A percentile compares a stretch with the other conserved stretches of the same genome.
phyloP scores from a whole-genome alignment of 1,284 basidiomycete species.

The Cryptococcus sp. region DNA sequence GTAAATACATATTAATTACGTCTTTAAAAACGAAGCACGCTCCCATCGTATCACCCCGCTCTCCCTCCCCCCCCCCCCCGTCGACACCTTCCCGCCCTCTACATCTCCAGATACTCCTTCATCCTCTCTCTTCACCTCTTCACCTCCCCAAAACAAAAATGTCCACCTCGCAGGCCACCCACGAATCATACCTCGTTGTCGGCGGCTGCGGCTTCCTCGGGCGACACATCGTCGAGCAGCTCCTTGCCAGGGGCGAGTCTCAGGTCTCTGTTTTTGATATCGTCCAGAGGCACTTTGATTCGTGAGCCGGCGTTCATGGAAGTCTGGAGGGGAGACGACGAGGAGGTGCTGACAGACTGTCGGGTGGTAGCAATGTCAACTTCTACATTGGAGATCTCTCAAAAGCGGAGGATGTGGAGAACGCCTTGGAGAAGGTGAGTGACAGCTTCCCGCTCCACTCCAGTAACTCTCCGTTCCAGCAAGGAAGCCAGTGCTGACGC shows the following conservation, averaged over 20 bases:
- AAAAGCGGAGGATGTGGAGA: conserved; percentile 65
- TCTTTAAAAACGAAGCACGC: too few relatives aligned
- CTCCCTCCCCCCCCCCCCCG: too few relatives aligned
- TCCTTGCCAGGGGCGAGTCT: conserved; percentile 70
- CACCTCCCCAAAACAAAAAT: background rate
- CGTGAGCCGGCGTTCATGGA: conserved; percentile 41
- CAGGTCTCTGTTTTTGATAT: conserved; percentile 81
- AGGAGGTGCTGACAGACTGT: conserved; percentile 1
- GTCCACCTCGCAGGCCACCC: conserved; percentile 10
- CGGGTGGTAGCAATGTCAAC: conserved; percentile 60
- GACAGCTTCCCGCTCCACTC: background rate
- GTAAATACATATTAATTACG: too few relatives aligned
- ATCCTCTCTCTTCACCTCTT: background rate
- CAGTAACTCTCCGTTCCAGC: background rate
- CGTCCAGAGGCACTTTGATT: conserved; percentile 72
- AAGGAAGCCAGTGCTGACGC: background rate
- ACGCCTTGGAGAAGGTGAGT: conserved; percentile 69
- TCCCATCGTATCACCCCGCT: too few relatives aligned
- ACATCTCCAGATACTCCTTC: background rate
- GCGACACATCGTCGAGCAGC: conserved; percentile 78
- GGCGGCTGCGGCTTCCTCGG: conserved; percentile 91
- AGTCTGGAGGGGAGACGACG: background rate
- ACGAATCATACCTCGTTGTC: conserved; percentile 63
- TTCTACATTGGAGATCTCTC: conserved; percentile 85
- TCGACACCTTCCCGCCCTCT: too few relatives aligned